Evolutionary conservation across 164 flowering plant genomes (phyloP), one percentile per base, ranked within the genome.

Genomic region (Echeveria elegans): DNA sequence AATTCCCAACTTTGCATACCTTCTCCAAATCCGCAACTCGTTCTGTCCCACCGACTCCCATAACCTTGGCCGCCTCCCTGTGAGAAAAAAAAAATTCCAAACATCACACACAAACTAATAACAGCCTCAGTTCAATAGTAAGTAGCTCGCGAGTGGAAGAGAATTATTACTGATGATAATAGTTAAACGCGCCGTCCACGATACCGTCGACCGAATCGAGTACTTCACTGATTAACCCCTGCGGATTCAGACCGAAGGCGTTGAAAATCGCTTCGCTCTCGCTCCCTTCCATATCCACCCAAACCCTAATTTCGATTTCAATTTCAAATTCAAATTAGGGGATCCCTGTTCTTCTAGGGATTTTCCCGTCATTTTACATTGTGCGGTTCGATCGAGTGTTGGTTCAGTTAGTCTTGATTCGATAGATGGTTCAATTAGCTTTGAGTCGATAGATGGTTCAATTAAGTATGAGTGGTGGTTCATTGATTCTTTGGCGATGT

Each of bases 181-280:
- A 82, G 65, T 76, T 63, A 73, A 93, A 90, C 18, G 92, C 97
- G 8, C 80, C 89, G 58, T 87, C 87, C 43, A 87, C 72, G 60
- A 85, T 64, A 67, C 84, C 88, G 67, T 86, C 88, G 68, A 86
- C 86, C 38, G 69, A 28, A 66, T 90, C 85, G 73, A 86, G 79
- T 26, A 79, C 79, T 74, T 84, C 94, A 69, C 90, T 89, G 77
- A 85, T 72, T 78, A 93, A 88, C 21, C 82, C 88, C 68, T 81
- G 88, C 8, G 96, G 98, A 34, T 87, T 86, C 30, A 90, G 74
- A 66, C 86, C 82, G 29, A 87, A 72, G 4, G 86, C 77, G 32
- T 82, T 82, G 69, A 88, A 87, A 2, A 90, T 26, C 21, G 79
- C 82, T 56, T 85, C 85, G 72, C 87, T 80, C 61, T 85, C 80